Conservation (phyloP, 768 basidiomycete genomes). For the Suillus variegatus region DNA sequence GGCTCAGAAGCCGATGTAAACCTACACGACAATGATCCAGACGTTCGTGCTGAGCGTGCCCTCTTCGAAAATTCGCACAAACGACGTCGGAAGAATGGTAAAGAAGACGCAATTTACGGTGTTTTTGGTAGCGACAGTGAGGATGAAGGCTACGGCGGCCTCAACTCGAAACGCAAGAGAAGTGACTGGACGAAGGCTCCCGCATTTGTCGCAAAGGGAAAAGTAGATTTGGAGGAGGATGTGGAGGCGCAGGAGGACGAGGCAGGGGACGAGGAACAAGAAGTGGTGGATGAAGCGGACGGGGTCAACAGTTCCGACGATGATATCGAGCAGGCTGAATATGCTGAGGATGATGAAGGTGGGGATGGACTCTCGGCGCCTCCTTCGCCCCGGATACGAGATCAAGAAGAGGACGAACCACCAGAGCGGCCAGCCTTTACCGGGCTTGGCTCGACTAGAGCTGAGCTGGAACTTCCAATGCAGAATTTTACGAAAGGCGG, state of each 20-base stretch:
- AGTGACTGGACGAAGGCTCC: constrained; percentile 78
- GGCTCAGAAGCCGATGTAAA: constrained; percentile 56
- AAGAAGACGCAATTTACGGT: constrained; percentile 78
- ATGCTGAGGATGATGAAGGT: constrained; percentile 38
- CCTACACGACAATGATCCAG: constrained; percentile 53
- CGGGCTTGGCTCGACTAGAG: constrained; percentile 41
- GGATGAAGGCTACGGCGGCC: constrained; percentile 46
- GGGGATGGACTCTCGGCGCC: constrained; percentile 53
- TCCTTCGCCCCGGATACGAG: constrained; percentile 56
- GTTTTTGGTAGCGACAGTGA: constrained; percentile 75
- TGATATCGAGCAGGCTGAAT: constrained; percentile 29
- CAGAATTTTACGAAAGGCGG: constrained; percentile 24
- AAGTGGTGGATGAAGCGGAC: constrained; percentile 27
- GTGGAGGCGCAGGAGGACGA: constrained; percentile 40
- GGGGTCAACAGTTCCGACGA: constrained; percentile 29
- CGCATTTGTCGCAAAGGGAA: constrained; percentile 65
- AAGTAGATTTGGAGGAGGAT: constrained; percentile 43
- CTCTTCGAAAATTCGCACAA: constrained; percentile 84
- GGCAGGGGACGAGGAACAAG: constrained; percentile 34
- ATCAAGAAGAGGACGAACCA: constrained; percentile 46
- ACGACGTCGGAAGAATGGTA: constrained; percentile 60
- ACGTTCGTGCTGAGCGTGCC: constrained; percentile 69
- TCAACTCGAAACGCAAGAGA: constrained; percentile 38
- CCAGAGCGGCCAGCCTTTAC: constrained; percentile 40
- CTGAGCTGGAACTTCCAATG: constrained; percentile 13